Evolutionary conservation across 805 yeast genomes (phyloP), one percentile per base, ranked within the genome.

Genomic region (Ascoidea asiatica): DNA sequence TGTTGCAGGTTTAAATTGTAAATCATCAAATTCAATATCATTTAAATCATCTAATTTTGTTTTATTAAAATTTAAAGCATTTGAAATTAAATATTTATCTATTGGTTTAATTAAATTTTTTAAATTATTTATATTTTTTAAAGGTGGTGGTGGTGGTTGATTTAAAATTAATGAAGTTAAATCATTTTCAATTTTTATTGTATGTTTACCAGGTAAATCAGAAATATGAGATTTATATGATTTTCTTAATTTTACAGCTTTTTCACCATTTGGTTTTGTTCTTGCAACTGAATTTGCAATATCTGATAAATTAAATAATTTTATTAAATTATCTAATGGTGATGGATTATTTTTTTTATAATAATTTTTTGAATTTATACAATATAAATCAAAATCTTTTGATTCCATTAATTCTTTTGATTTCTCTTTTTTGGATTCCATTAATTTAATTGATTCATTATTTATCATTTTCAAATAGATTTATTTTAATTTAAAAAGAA

Each of bases 191-290:
- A 2, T 29, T 15, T 29, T 29, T 8, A 29, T 29, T 29, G 35
- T 68, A 52, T 79, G 85, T 56, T 79, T 81, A 2, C 89, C 97
- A 0, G 95, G 84, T 22, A 92, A 65, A 52, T 89, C 97, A 37
- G 73, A 69, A 13, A 92, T 82, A 58, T 90, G 97, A 51, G 89
- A 88, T 60, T 92, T 92, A 64, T 92, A 92, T 0, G 97, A 87
- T 62, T 92, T 92, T 54, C 98, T 73, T 45, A 92, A 72, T 63
- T 92, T 92, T 37, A 88, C 88, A 44, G 95, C 96, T 53, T 85
- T 88, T 0, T 92, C 73, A 0, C 96, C 95, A 54, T 82, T 94
- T 2, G 87, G 80, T 54, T 85, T 88, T 8, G 81, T 72, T 56
- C 98, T 73, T 1, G 96, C 95, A 39, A 92, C 81, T 3, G 95